Conservation (phyloP, 2,329 filamentous ascomycete genomes). For the Cladophialophora chaetospira region DNA sequence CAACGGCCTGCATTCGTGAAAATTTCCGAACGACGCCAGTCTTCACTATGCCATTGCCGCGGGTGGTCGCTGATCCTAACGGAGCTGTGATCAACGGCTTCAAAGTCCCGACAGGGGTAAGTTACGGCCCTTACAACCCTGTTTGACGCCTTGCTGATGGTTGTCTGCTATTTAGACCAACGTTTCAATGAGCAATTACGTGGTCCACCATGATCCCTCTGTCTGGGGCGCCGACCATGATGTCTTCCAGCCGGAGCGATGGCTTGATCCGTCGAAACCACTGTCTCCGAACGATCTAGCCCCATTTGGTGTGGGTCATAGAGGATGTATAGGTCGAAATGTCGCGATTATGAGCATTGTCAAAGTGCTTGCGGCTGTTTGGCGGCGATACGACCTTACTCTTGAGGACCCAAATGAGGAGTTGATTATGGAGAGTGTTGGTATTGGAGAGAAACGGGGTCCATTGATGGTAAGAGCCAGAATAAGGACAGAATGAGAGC, state of each 20-base stretch:
- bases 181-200: slow-evolving; percentile 15
- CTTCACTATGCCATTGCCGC: slow-evolving; percentile 16
- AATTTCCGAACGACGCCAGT: slow-evolving; percentile 16
- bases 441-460: slow-evolving; percentile 20
- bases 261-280: slow-evolving; percentile 43
- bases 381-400: slow-evolving; percentile 14
- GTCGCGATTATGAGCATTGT: slow-evolving; percentile 40
- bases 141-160: background rate
- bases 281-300: slow-evolving; percentile 48
- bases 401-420: slow-evolving; percentile 9
- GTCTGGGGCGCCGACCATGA: slow-evolving; percentile 18
- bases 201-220: slow-evolving; percentile 16
- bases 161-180: slow-evolving; percentile 3
- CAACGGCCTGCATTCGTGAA: slow-evolving; percentile 15
- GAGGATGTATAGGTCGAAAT: slow-evolving; percentile 55
- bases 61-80: background rate
- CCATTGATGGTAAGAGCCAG: slow-evolving; percentile 17
- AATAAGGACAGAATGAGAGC: slow-evolving; percentile 1
- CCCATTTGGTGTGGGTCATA: slow-evolving; percentile 51
- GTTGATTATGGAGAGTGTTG: slow-evolving; percentile 14
- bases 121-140: background rate
- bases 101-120: slow-evolving; percentile 15
- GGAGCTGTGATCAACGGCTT: slow-evolving; percentile 14
- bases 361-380: slow-evolving; percentile 15
- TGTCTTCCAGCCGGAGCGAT: slow-evolving; percentile 52